These are phyloP conservation scores for Punctularia strigosozonata DNA, from an alignment of 768 basidiomycete genomes.

Conservation along the genomic window DNA sequence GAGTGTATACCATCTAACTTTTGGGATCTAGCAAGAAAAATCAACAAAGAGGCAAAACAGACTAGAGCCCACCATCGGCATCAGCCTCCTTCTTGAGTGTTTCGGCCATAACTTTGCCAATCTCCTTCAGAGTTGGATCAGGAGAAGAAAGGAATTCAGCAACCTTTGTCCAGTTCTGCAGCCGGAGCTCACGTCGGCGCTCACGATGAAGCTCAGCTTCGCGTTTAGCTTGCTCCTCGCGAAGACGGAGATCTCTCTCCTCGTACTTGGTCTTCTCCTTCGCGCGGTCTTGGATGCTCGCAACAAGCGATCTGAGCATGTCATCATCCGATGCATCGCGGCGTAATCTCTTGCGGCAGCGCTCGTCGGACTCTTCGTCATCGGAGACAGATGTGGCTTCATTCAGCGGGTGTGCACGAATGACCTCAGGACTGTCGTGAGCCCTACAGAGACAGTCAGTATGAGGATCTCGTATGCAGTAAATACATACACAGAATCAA, in stretches of 20 bases:
- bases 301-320: background rate
- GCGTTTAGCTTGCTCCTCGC: background rate
- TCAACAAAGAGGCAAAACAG: too few species aligned
- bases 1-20: background rate
- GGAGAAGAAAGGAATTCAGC: background rate
- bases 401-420: constrained; percentile 1
- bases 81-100: background rate
- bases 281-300: background rate
- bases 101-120: background rate
- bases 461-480: too few species aligned
- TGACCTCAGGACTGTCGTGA: background rate
- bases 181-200: background rate
- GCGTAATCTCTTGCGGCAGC: background rate
- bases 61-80: background rate
- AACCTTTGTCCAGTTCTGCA: background rate
- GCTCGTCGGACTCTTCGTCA: background rate
- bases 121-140: background rate
- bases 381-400: background rate
- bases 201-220: background rate
- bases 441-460: too few species aligned
- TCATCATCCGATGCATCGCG: constrained; percentile 1
- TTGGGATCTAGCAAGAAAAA: background rate
- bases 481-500: too few species aligned
- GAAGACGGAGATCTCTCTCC: background rate
- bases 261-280: background rate